Percentiles rank a stretch among this genome's conserved stretches.
Conservation (phyloP, 768 basidiomycete genomes). For the Serendipita indica region DNA sequence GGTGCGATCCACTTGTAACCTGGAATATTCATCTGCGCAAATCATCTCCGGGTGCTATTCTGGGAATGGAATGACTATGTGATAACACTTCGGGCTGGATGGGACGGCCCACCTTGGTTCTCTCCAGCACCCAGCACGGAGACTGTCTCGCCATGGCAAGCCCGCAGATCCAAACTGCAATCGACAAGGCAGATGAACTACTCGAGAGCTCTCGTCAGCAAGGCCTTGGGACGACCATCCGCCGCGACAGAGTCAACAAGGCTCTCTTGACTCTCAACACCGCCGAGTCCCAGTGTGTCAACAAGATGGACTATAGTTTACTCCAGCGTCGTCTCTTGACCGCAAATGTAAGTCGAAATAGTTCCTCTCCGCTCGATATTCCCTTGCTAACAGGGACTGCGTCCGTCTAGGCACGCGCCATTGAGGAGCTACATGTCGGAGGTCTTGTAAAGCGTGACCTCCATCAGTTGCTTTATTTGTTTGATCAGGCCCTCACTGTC, state of each 20-base stretch:
- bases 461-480: background rate
- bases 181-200: background rate
- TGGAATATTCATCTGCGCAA: too few relatives aligned
- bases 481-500: background rate
- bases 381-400: too few relatives aligned
- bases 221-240: background rate
- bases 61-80: too few relatives aligned
- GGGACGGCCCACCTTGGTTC: too few relatives aligned
- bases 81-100: too few relatives aligned
- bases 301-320: background rate
- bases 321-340: background rate
- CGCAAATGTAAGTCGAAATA: background rate
- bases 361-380: too few relatives aligned
- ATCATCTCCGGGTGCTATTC: too few relatives aligned
- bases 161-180: background rate
- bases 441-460: background rate
- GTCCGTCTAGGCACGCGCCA: too few relatives aligned
- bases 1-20: too few relatives aligned
- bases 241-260: background rate
- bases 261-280: background rate
- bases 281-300: background rate
- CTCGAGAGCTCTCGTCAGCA: background rate
- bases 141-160: conserved; percentile 1
- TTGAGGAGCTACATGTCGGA: background rate
- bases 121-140: too few relatives aligned